Evolutionary conservation across 352 stramenopile genomes (phyloP).

Genomic region (Phytopythium boreale): DNA sequence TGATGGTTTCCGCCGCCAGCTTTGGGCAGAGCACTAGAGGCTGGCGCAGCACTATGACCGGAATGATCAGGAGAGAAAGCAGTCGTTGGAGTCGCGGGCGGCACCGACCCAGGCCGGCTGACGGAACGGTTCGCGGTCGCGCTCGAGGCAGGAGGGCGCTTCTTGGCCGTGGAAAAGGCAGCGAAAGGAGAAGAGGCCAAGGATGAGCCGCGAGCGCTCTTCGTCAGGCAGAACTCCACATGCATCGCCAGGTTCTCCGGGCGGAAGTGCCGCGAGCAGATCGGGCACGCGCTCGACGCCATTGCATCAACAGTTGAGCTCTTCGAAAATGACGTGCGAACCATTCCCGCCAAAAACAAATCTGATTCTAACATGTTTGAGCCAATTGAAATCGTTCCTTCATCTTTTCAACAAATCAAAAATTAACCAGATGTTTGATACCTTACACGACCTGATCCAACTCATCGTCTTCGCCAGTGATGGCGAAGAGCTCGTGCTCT

Average conservation of each 20-base stretch:
- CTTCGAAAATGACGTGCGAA: background rate
- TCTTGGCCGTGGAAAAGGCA: background rate
- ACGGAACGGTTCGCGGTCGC: background rate
- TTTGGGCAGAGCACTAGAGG: background rate
- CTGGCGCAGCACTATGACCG: background rate
- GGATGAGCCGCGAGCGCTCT: constrained; percentile 10
- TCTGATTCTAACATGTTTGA: constrained; percentile 1
- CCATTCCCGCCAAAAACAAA: background rate
- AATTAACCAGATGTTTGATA: background rate
- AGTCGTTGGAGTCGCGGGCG: background rate
- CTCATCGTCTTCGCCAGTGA: background rate
- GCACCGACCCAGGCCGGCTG: background rate
- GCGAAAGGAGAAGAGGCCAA: constrained; percentile 16
- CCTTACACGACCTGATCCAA: background rate
- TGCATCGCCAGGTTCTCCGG: constrained; percentile 70
- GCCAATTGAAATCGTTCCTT: background rate
- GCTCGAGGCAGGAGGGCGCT: background rate
- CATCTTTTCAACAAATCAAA: background rate
- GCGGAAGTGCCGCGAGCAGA: constrained; percentile 76
- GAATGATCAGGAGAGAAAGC: background rate
- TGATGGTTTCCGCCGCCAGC: no score
- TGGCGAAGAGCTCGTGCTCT: constrained; percentile 7
- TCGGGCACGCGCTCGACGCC: constrained; percentile 50
- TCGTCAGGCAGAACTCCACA: constrained; percentile 57
- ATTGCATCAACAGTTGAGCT: constrained; percentile 10